Evolutionary conservation across 352 stramenopile genomes (phyloP), one percentile per base, ranked within the genome.

Genomic region (Pythium dissimile): DNA sequence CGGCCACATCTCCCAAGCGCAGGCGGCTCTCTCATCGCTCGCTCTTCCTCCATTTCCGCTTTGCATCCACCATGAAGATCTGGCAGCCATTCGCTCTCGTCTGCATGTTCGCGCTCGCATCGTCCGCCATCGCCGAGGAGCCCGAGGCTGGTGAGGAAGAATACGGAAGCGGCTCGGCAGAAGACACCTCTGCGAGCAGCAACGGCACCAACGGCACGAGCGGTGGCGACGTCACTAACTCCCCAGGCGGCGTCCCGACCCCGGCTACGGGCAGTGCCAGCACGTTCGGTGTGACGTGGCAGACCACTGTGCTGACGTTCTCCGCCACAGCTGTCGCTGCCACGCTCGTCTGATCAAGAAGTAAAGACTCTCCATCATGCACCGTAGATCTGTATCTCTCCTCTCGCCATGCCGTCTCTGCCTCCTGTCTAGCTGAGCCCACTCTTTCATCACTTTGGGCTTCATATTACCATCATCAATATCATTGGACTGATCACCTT

Each of bases 341-440:
- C 12, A 42, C 55, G 8, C 54, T 69, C 37, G 47, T 62, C 32
- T 69, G 59, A 60, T 24, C 26, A 45, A 11, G 10, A 10, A 42
- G 23, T 11, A 50, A n/a, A 16, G 26, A 43, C 18, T 46, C 26
- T 35, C 28, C 16, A 15, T 42, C 42, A n/a, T n/a, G n/a, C 15
- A n/a, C 30, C 41, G 41, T 59, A 54, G 43, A 59, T 34, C 13
- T 24, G 23, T 55, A 16, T 23, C 41, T 37, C 35, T 9, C 15
- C 32, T 26, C 6, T 18, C 8, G 21, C 3, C 24, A 27, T 1
- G 9, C 27, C 26, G 24, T 32, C 3, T 41, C 34, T n/a, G 34
- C 34, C 12, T 41, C 13, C n/a, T n/a, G n/a, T 41, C 12, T 41
- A 20, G 4, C 12, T 41, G 34, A 41, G 34, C 34, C 7, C 7